Base-by-base conservation (phyloP, 176 grass and related monocot species). In the Olyra latifolia region DNA sequence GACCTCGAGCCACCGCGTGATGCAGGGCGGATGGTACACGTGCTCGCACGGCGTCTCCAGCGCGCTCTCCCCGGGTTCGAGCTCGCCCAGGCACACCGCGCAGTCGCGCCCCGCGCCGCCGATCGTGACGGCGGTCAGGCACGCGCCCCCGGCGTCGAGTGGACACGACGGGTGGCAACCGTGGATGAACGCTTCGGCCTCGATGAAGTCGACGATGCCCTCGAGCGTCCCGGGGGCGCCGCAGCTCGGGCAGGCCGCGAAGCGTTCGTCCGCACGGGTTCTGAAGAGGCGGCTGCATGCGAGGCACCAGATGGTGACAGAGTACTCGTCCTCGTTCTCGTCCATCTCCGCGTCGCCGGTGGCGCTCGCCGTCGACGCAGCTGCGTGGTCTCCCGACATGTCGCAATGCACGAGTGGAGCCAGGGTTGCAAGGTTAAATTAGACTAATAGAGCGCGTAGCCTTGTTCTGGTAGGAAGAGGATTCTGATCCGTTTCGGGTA, bases 41-140 rank as follows among this genome's bases (percentile, higher is more conserved):
- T 87, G 78, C 42, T 22, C 63, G 85, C 85, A 82, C 43, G 32
- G 63, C 44, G 78, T 87, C 62, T 62, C 43, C 11, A 38, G 8
- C 16, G 85, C 85, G 62, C 1, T 1, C 32, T 16, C 22, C 3
- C 71, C 71, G 12, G 62, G 53, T 12, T 8, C 24, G 1, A 87
- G 52, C 52, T 42, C 53, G 41, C 81, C 78, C 59, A 81, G 54
- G 71, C 84, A 81, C 62, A 87, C 64, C 20, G 70, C 41, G 84
- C 84, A 87, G 4, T 72, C 27, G 42, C 32, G 20, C 6, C 62
- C 77, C 1, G 70, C 77, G 29, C 4, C 70, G 16, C 7, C 20
- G 40, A 81, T 50, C 2, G 62, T 87, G 69, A 12, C 39, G 20
- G 52, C 24, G 10, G 57, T 63, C 29, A 62, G 44, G n/a, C 10